Percentiles rank a stretch among this genome's conserved stretches.
Conservation (phyloP, 345 rosid genomes). For the Eucalyptus cladocalyx region DNA sequence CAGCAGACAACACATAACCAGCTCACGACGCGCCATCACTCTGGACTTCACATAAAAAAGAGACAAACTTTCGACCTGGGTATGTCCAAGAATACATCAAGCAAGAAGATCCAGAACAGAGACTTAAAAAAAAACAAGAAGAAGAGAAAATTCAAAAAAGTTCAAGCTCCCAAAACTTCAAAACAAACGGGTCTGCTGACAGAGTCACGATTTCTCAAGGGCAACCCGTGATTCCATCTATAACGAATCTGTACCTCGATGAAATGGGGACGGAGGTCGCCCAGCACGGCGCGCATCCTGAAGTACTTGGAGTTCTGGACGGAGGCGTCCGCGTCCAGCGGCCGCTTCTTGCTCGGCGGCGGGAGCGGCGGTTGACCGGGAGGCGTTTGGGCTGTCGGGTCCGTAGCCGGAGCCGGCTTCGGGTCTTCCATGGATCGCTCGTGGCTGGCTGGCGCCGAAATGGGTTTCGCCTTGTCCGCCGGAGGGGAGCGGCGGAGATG, state of each 20-base stretch:
- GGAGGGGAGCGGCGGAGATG: background rate
- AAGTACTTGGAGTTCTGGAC: conserved; percentile 35
- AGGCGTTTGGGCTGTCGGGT: background rate
- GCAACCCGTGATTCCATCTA: background rate
- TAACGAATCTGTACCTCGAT: conserved; percentile 10
- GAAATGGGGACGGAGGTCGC: conserved; percentile 21
- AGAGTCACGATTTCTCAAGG: background rate
- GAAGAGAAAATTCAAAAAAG: background rate
- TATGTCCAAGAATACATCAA: background rate
- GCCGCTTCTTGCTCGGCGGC: conserved; percentile 33
- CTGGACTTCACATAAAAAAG: background rate
- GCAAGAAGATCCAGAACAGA: background rate
- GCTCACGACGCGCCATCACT: background rate
- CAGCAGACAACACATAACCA: background rate
- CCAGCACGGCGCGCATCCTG: conserved; percentile 22
- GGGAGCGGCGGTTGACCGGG: conserved; percentile 8
- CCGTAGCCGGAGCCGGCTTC: background rate
- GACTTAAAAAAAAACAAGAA: background rate
- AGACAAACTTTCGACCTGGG: background rate
- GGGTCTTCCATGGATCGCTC: background rate
- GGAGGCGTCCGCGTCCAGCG: conserved; percentile 24
- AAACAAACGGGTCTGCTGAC: background rate
- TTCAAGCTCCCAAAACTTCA: background rate
- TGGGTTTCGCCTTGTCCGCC: background rate
- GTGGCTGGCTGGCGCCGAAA: background rate